phyloP scores from a whole-genome alignment of 2,329 filamentous ascomycete species.

The Arthrobotrys sinensis region DNA sequence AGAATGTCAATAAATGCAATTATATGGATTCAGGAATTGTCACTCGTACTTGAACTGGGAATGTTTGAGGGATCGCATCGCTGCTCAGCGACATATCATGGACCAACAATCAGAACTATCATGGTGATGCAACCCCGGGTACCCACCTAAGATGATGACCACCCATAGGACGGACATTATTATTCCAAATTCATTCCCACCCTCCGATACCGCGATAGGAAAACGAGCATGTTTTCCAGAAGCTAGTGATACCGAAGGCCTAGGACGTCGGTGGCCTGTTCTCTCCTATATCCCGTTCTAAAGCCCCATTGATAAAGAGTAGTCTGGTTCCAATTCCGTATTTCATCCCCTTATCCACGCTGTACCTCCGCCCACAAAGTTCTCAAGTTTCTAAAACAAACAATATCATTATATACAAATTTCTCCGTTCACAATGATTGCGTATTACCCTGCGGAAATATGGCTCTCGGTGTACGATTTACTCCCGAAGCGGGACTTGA shows the following conservation, averaged over 20 bases:
- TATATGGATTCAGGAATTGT: not conserved
- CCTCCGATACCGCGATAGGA: not conserved
- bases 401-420: not conserved
- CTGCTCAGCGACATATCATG: not conserved
- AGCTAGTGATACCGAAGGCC: not conserved
- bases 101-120: not conserved
- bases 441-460: constrained; percentile 16
- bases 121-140: constrained; percentile 14
- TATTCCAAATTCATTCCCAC: constrained; percentile 24
- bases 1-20: not conserved
- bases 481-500: constrained; percentile 17
- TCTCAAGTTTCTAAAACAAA: not conserved
- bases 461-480: constrained; percentile 18
- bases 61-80: not conserved
- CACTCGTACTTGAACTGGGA: not conserved
- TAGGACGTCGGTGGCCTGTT: constrained; percentile 1
- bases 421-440: constrained; percentile 3
- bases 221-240: constrained; percentile 25
- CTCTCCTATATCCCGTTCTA: not conserved
- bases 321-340: not conserved
- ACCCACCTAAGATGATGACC: constrained; percentile 15
- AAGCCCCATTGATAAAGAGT: not conserved
- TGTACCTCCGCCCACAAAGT: not conserved
- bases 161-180: constrained; percentile 18
- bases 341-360: not conserved